Evolutionary conservation across 805 yeast genomes (phyloP), one percentile per base, ranked within the genome.

Genomic region (Zygotorulaspora florentina): DNA sequence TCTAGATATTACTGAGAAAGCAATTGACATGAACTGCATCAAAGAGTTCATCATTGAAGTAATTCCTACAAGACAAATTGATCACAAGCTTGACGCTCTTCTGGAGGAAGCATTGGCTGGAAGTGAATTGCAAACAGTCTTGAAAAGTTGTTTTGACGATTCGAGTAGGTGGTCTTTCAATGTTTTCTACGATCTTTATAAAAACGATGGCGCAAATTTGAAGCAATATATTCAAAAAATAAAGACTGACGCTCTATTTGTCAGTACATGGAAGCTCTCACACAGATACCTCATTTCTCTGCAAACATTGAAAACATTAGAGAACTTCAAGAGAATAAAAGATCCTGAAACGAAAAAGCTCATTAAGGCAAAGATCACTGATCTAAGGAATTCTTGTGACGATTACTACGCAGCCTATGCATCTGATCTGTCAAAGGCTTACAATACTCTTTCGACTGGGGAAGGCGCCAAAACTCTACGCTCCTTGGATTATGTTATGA

Each of bases 261-360:
- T n/a, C 31, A 37, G 35, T 9, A 37, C 55, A 2, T 64, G 68
- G 68, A 43, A 31, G 18, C 20, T 58, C 31, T 45, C 54, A 11
- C 61, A 62, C 41, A 40, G 36, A 26, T 62, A 61, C 36, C 46
- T 59, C 27, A 49, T 47, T 5, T 48, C 40, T 27, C 36, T 64
- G 11, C 45, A 55, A 13, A 61, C 66, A 1, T 49, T 62, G 30
- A 64, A 63, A 42, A 62, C 66, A 1, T 41, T 64, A 23, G 65
- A 57, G 36, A 53, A 47, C 11, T 42, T 57, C 42, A 59, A 62
- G 36, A 54, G 61, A 39, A 52, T 63, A 12, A 55, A 56, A 33
- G 59, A 59, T 36, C 46, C 41, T 26, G 36, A 49, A 6, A 33
- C 44, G 9, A 59, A 55, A 33, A 26, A 39, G 10, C 13, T 33